phyloP scores from a whole-genome alignment of 164 flowering plant species.

The Annona squamosa region DNA sequence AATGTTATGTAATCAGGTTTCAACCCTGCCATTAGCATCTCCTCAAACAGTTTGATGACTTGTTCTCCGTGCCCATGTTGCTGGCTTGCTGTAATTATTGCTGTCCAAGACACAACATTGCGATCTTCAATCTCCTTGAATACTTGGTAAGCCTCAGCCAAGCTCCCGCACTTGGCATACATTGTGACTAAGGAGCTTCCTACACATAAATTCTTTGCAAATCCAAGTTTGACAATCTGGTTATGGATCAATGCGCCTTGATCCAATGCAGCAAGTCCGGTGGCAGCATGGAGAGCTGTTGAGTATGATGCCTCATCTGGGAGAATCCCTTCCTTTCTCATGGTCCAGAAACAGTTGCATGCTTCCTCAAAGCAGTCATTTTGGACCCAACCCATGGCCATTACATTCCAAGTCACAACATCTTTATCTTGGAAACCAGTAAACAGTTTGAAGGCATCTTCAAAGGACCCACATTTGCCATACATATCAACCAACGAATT shows the following conservation, averaged over 20 bases:
- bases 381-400: conserved; percentile 45
- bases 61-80: conserved; percentile 47
- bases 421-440: conserved; percentile 24
- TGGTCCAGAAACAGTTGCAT: conserved; percentile 39
- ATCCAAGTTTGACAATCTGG: conserved; percentile 45
- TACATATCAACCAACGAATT: conserved; percentile 17
- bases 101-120: conserved; percentile 56
- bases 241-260: conserved; percentile 43
- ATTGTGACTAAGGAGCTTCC: conserved; percentile 45
- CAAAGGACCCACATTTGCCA: conserved; percentile 23
- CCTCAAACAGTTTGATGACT: conserved; percentile 42
- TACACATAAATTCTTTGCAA: conserved; percentile 27
- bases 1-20: conserved; percentile 53
- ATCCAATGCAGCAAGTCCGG: conserved; percentile 39
- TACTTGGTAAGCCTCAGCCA: conserved; percentile 29
- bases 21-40: conserved; percentile 39
- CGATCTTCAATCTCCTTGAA: conserved; percentile 36
- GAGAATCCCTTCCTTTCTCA: conserved; percentile 41
- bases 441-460: conserved; percentile 36
- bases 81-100: conserved; percentile 54
- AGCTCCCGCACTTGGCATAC: conserved; percentile 61
- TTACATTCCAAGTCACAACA: conserved; percentile 54
- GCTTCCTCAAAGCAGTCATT: conserved; percentile 42
- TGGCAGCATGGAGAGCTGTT: conserved; percentile 47
- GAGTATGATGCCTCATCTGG: conserved; percentile 27